phyloP scores from a whole-genome alignment of 352 stramenopile genomes.

The Globisporangium nunn region DNA sequence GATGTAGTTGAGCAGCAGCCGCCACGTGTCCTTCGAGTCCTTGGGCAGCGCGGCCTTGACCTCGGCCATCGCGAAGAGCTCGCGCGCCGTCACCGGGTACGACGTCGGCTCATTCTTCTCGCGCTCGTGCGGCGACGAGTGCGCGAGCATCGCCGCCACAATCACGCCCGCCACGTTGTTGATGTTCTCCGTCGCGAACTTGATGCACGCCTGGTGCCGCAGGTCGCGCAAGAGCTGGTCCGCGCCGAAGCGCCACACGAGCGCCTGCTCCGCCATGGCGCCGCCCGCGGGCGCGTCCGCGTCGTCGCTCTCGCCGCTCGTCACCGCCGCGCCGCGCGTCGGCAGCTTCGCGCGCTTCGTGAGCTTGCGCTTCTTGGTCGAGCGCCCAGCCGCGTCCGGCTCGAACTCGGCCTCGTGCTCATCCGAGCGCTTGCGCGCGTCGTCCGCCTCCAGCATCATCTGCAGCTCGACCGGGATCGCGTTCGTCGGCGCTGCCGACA shows the following conservation, averaged over 20 bases:
- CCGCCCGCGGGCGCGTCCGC: constrained; percentile 13
- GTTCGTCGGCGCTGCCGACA: constrained; percentile 23
- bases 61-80: constrained; percentile 61
- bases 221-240: constrained; percentile 78
- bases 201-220: constrained; percentile 71
- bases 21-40: constrained; percentile 77
- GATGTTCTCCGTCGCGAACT: constrained; percentile 80
- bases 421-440: constrained; percentile 32
- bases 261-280: constrained; percentile 50
- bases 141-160: constrained; percentile 68
- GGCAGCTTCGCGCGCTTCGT: constrained; percentile 78
- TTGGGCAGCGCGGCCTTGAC: constrained; percentile 68
- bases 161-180: constrained; percentile 78
- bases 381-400: constrained; percentile 21
- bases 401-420: constrained; percentile 64
- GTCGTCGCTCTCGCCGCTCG: constrained; percentile 28
- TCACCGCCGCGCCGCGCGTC: constrained; percentile 29
- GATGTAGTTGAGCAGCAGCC: constrained; percentile 83
- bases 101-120: constrained; percentile 78
- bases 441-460: constrained; percentile 80
- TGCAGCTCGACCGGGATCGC: constrained; percentile 76
- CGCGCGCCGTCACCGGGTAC: constrained; percentile 64
- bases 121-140: constrained; percentile 77
- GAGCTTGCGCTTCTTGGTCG: constrained; percentile 58
- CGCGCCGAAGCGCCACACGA: constrained; percentile 76